Conservation (phyloP, 495 filamentous ascomycete species). For the Trichoderma gamsii region DNA sequence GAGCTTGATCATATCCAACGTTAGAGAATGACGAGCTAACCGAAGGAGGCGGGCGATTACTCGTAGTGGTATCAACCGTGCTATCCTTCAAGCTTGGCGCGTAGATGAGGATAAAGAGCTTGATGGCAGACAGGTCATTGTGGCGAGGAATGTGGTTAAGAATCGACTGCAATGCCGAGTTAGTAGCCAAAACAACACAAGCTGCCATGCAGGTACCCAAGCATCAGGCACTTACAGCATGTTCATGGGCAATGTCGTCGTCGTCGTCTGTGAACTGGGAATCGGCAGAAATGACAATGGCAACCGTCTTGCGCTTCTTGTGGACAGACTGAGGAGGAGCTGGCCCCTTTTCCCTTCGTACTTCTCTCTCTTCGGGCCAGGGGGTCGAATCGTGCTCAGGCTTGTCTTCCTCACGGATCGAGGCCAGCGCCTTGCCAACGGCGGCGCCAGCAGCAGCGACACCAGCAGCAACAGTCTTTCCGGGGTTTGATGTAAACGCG, state of each 20-base stretch:
- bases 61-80: constrained; percentile 38
- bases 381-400: constrained; percentile 76
- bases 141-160: constrained; percentile 78
- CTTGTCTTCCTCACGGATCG: constrained; percentile 78
- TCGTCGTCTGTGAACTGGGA: constrained; percentile 51
- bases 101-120: constrained; percentile 84
- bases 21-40: constrained; percentile 83
- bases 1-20: constrained; percentile 69
- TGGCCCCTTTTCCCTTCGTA: constrained; percentile 33
- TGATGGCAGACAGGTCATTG: constrained; percentile 58
- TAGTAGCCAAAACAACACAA: constrained; percentile 17
- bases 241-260: constrained; percentile 59
- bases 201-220: constrained; percentile 14
- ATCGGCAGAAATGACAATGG: constrained; percentile 78
- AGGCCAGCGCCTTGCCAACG: constrained; percentile 70
- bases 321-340: constrained; percentile 16
- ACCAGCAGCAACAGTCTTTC: constrained; percentile 67
- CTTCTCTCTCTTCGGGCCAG: constrained; percentile 76
- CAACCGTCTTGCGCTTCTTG: constrained; percentile 66
- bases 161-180: constrained; percentile 57
- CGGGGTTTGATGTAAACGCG: constrained; percentile 81
- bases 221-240: constrained; percentile 58
- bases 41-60: constrained; percentile 51
- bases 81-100: constrained; percentile 69
- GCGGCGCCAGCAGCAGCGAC: constrained; percentile 78